Evolutionary conservation across 495 filamentous ascomycete species (phyloP).

Genomic region (Penicillium roqueforti): DNA sequence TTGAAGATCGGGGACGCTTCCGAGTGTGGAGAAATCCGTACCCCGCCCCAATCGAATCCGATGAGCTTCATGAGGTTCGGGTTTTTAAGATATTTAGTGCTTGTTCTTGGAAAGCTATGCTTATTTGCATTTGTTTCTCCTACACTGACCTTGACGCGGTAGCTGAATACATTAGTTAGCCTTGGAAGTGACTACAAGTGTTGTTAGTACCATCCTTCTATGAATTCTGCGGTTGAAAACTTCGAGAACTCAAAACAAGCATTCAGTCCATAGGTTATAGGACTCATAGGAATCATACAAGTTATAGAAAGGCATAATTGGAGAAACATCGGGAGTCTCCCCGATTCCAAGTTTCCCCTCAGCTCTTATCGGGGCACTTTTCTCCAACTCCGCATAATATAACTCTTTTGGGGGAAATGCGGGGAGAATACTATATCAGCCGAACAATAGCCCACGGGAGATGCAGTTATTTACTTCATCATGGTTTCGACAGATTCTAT

Average conservation of each 20-base stretch:
- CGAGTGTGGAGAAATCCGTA: conserved; percentile 10
- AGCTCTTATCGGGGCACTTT: not conserved
- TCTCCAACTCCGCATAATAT: conserved; percentile 7
- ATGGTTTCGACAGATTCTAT: conserved; percentile 24
- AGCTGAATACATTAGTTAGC: not conserved
- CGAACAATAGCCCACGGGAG: not conserved
- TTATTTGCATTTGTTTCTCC: not conserved
- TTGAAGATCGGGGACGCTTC: conserved; percentile 13
- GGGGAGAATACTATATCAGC: conserved; percentile 5
- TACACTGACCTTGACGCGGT: not conserved
- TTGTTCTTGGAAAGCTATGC: not conserved
- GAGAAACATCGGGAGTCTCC: not conserved
- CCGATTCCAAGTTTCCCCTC: conserved; percentile 4
- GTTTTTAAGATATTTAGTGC: not conserved
- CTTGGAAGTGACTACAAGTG: not conserved
- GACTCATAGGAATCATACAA: not conserved
- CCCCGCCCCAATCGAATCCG: not conserved
- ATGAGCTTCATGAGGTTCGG: not conserved
- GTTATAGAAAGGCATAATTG: not conserved
- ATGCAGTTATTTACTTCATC: not conserved
- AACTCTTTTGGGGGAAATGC: not conserved
- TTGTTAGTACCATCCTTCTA: no score
- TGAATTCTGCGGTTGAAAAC: not conserved
- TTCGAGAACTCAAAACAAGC: not conserved
- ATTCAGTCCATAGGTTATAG: no score